phyloP scores from a whole-genome alignment of 345 rosid species.

The Excoecaria agallocha region DNA sequence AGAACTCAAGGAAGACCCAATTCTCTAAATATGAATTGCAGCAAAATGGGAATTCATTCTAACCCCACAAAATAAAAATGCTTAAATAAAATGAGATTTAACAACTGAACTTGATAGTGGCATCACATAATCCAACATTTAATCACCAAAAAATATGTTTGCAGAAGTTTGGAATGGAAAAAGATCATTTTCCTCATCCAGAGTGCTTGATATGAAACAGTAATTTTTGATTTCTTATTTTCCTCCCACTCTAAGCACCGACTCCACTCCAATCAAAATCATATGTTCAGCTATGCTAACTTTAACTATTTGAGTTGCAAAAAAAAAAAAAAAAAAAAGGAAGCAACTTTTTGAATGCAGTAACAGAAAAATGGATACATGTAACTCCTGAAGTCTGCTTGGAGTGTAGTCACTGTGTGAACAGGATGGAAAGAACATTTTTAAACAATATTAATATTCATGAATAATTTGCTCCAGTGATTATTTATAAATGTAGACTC shows the following conservation, averaged over 20 bases:
- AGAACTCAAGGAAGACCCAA: background rate
- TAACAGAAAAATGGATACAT: background rate
- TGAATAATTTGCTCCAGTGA: background rate
- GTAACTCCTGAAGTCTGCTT: background rate
- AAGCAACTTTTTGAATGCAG: background rate
- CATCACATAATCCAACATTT: background rate
- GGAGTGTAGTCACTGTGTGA: background rate
- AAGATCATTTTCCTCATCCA: background rate
- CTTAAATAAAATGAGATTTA: background rate
- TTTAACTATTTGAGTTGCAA: background rate
- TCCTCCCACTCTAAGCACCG: background rate
- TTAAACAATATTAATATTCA: background rate
- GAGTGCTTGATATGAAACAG: background rate
- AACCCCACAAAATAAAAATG: background rate
- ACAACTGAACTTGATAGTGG: background rate
- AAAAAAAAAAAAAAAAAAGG: conserved; percentile 15
- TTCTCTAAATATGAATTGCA: background rate
- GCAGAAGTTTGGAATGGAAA: background rate
- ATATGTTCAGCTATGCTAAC: background rate
- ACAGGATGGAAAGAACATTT: background rate
- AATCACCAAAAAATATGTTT: background rate
- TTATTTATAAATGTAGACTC: background rate
- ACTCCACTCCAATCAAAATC: background rate
- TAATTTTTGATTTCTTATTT: background rate
- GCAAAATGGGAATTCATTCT: background rate